Evolutionary conservation across 352 stramenopile species (phyloP).

Genomic region (Globisporangium megalacanthum): DNA sequence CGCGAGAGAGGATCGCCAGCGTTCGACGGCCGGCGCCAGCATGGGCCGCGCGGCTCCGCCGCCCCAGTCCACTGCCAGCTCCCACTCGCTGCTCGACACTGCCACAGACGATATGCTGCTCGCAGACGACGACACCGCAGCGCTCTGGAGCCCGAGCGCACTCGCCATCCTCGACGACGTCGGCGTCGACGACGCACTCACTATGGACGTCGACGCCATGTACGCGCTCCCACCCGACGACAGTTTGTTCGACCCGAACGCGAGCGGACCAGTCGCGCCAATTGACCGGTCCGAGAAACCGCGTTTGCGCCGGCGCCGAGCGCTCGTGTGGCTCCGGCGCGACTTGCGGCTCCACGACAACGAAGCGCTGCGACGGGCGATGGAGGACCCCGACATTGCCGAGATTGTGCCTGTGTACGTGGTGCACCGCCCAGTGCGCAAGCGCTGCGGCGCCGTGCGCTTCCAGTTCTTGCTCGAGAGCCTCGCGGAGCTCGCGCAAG

Average conservation of each 20-base stretch:
- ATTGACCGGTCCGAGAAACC: neutral
- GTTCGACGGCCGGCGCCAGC: neutral
- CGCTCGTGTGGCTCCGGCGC: constrained; percentile 92
- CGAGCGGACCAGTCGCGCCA: neutral
- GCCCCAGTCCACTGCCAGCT: neutral
- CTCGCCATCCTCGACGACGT: constrained; percentile 10
- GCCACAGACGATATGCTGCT: constrained; percentile 9
- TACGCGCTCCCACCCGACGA: constrained; percentile 3
- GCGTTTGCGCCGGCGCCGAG: constrained; percentile 16
- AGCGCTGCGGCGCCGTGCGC: constrained; percentile 55
- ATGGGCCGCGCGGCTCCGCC: neutral
- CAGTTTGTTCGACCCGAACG: no score
- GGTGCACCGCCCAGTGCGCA: constrained; percentile 69
- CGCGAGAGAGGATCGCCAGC: neutral
- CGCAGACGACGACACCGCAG: constrained; percentile 1
- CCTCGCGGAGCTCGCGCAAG: constrained; percentile 65
- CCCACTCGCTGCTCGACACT: neutral
- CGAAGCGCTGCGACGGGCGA: constrained; percentile 75
- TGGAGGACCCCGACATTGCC: constrained; percentile 22
- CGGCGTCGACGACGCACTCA: neutral
- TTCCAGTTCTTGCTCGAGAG: constrained; percentile 93
- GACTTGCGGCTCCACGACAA: constrained; percentile 96
- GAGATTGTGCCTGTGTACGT: constrained; percentile 80
- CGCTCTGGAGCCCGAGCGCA: constrained; percentile 10
- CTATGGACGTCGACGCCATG: constrained; percentile 9